Base-by-base conservation (phyloP, 495 filamentous ascomycete genomes). In the Podospora anserina region DNA sequence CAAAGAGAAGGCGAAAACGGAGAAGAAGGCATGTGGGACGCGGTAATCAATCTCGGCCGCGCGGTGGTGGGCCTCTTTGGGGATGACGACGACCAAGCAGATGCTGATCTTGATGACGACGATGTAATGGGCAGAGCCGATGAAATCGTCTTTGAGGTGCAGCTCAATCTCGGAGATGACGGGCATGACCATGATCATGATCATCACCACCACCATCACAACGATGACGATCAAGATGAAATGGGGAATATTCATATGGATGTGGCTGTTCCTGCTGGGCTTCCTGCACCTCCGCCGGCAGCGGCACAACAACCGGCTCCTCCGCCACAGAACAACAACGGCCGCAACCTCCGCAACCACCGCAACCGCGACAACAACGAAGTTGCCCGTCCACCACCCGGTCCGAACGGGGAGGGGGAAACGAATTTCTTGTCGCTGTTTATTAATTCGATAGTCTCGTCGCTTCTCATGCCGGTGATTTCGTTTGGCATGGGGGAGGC, bases 401-500 rank as follows among this genome's bases (percentile, higher is more conserved):
- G n/a, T 27, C 57, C 61, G 18, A 26, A 61, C 66, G 30, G 68
- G 32, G 28, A 72, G 5, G 63, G 58, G 30, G 69, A 73, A 49
- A 18, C 68, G 74, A 58, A 49, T 73, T 70, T 67, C 61, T 39
- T 78, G 2, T 30, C 63, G 11, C 39, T 64, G 34, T 34, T 78
- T 5, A 69, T 76, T 16, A 82, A 81, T 72, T 74, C 74, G 70
- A 65, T 82, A 13, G 74, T 77, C 66, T 78, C 78, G 1, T 76
- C 81, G 1, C 74, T 84, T 5, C 71, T 82, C 11, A 74, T 77
- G 63, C 82, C 82, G 6, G 75, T 72, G 23, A 76, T 83, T 55
- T 81, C 78, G 16, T 83, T 75, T 70, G 77, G 85, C 16, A 85
- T 91, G 78, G 92, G 92, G 64, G 88, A 90, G 64, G 72, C 92